Evolutionary conservation across 2,329 filamentous ascomycete species (phyloP).

Genomic region (Orbilia oligospora): DNA sequence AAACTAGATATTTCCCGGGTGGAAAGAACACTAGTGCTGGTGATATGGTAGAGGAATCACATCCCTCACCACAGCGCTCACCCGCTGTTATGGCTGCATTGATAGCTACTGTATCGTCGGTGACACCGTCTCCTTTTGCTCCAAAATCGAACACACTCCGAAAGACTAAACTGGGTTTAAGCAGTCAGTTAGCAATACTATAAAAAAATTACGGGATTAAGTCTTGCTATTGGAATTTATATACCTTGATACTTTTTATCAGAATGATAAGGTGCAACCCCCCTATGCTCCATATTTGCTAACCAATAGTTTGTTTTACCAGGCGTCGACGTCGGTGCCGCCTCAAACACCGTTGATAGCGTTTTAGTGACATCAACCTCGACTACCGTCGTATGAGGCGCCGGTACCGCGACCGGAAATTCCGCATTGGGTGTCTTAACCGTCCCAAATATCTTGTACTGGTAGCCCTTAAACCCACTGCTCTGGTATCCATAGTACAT

Average conservation of each 20-base stretch:
- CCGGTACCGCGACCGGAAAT: constrained; percentile 7
- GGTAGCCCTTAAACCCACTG: constrained; percentile 52
- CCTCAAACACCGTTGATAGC: constrained; percentile 34
- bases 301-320: constrained; percentile 63
- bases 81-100: constrained; percentile 79
- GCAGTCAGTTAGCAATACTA: constrained; percentile 27
- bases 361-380: constrained; percentile 55
- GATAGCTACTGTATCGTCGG: constrained; percentile 90
- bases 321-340: constrained; percentile 36
- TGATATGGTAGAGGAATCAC: constrained; percentile 84
- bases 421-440: not conserved
- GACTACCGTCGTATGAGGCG: constrained; percentile 23
- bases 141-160: constrained; percentile 57
- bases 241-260: constrained; percentile 66
- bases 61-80: constrained; percentile 80
- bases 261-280: constrained; percentile 68
- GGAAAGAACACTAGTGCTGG: constrained; percentile 95
- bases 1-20: constrained; percentile 85
- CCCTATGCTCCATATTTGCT: constrained; percentile 67
- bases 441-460: constrained; percentile 32
- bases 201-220: not conserved
- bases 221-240: not conserved
- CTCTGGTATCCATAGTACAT: constrained; percentile 55
- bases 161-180: constrained; percentile 54
- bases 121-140: constrained; percentile 66